Base-by-base conservation (phyloP, 176 grass and related monocot genomes). In the Aegilops sharonensis region DNA sequence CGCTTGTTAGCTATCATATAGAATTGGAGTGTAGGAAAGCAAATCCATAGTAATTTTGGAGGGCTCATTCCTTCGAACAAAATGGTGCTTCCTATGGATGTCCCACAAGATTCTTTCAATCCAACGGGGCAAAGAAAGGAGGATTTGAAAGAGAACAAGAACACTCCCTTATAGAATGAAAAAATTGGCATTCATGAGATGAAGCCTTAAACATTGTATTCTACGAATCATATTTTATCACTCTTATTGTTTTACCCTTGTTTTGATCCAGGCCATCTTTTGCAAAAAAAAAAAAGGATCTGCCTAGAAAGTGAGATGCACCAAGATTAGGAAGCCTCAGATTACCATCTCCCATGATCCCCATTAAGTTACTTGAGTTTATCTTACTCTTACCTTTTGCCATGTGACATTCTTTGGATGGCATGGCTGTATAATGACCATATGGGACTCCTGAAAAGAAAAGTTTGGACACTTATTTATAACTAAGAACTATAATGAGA, bases 371-470 rank as follows among this genome's bases (percentile, higher is more conserved):
- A 57, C 43, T 80, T 54, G 69, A 78, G 83, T 71, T 54, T 52
- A 73, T 91, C 39, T 74, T 67, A 76, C 81, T 87, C 94, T 91
- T 94, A 98, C 97, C 97, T 98, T 98, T 95, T 91, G 90, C 88
- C 97, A 92, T 94, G 82, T 86, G 88, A 89, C 84, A 91, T 95
- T 93, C 90, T 95, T 90, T 92, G 77, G 90, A 95, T 95, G 84
- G 90, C 86, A 92, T 89, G 84, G 86, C 37, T 70, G 84, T 89
- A 88, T 84, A 90, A 75, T 94, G 85, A 87, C 92, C 94, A 91
- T 92, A 98, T 62, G 89, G 88, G 89, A 94, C 86, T 91, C 97
- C 97, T 98, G 97, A 95, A 98, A 98, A 95, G 78, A 92, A 94
- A 94, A 92, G 86, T 90, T 90, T 57, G 92, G 45, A 35, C 67